Percentiles rank a stretch among this genome's conserved stretches.
Evolutionary conservation across 2,329 filamentous ascomycete species (phyloP).

Genomic region (Myriosclerotinia duriaeana): DNA sequence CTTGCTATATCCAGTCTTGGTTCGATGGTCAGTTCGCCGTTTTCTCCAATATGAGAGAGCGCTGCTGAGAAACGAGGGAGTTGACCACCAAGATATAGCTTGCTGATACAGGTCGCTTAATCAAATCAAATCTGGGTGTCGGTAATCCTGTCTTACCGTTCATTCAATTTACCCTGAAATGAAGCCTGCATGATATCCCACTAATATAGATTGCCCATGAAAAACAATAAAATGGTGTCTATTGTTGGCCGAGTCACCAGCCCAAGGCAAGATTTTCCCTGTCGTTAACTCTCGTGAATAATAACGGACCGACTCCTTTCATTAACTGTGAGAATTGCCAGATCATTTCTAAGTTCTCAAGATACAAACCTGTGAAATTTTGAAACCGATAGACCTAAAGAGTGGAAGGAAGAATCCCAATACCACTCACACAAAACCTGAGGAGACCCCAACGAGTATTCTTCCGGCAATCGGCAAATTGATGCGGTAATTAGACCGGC

Average conservation of each 20-base stretch:
- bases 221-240: constrained; percentile 25
- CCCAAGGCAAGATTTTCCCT: constrained; percentile 4
- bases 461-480: constrained; percentile 22
- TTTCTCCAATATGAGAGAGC: constrained; percentile 13
- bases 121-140: constrained; percentile 15
- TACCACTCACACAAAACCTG: constrained; percentile 18
- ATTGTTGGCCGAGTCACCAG: constrained; percentile 21
- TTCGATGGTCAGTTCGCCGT: constrained; percentile 19
- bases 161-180: constrained; percentile 17
- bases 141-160: constrained; percentile 19
- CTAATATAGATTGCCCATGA: constrained; percentile 28
- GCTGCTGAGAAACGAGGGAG: constrained; percentile 8
- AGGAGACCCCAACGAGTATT: constrained; percentile 14
- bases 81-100: constrained; percentile 17
- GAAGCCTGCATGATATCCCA: constrained; percentile 22
- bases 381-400: constrained; percentile 12
- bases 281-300: constrained; percentile 11
- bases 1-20: not conserved
- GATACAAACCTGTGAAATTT: constrained; percentile 1
- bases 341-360: constrained; percentile 10
- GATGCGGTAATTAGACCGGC: constrained; percentile 26
- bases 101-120: constrained; percentile 16
- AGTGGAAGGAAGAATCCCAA: constrained; percentile 12
- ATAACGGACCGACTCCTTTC: constrained; percentile 21
- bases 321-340: constrained; percentile 15